Conservation (phyloP, 148 eudicot species). For the Camellia granthamiana region DNA sequence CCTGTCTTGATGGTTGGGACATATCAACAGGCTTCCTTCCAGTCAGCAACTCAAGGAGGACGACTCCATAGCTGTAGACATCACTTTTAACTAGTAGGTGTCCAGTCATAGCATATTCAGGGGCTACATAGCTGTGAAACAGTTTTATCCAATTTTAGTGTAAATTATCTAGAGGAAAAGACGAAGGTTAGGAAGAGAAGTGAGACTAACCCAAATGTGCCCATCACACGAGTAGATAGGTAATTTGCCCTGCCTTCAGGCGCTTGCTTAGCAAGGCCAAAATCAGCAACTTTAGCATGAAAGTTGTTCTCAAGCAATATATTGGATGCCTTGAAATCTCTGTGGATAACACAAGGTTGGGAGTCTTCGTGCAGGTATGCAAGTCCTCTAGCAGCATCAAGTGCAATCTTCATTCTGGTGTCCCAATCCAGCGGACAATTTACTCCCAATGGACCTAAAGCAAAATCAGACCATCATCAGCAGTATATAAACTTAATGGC, state of each 20-base stretch:
- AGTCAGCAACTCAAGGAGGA: conserved; percentile 83
- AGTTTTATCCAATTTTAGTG: conserved; percentile 19
- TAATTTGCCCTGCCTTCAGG: conserved; percentile 85
- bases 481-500: background rate
- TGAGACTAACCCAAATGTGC: conserved; percentile 87
- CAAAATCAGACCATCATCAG: conserved; percentile 3
- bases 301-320: conserved; percentile 89
- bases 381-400: conserved; percentile 98
- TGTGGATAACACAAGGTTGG: conserved; percentile 91
- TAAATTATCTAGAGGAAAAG: background rate
- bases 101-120: conserved; percentile 99
- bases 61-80: conserved; percentile 98
- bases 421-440: conserved; percentile 96
- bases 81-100: conserved; percentile 95
- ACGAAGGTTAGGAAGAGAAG: conserved; percentile 12
- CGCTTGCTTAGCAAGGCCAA: conserved; percentile 94
- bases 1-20: conserved; percentile 92
- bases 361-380: conserved; percentile 97
- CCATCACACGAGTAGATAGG: conserved; percentile 95
- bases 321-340: conserved; percentile 96
- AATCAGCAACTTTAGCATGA: conserved; percentile 92
- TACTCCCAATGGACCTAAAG: conserved; percentile 76
- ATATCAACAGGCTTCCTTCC: conserved; percentile 97
- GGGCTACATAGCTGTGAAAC: conserved; percentile 82
- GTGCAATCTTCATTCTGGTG: conserved; percentile 92